Evolutionary conservation across 345 rosid genomes (phyloP).

Genomic region (Geranium brycei): DNA sequence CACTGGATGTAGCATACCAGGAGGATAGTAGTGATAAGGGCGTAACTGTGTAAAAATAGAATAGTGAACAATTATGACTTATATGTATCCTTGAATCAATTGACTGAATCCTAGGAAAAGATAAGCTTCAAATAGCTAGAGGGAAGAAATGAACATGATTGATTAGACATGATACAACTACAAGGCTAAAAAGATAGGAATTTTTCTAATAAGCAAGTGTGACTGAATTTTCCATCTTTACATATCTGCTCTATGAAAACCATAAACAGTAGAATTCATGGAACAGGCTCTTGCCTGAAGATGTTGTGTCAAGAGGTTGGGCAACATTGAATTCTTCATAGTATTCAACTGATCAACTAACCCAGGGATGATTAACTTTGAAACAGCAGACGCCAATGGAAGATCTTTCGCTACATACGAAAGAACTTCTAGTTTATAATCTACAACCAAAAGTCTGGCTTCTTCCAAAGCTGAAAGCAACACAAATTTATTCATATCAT

Average conservation of each 20-base stretch:
- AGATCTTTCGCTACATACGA: constrained; percentile 64
- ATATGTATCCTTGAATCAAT: neutral
- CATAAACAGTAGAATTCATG: neutral
- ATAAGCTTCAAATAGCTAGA: neutral
- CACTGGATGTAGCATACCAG: constrained; percentile 64
- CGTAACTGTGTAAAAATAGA: constrained; percentile 34
- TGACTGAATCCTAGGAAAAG: too few species aligned
- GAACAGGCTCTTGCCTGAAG: constrained; percentile 34
- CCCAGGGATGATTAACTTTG: constrained; percentile 61
- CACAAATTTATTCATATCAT: constrained; percentile 6
- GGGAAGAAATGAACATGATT: neutral
- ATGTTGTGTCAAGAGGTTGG: constrained; percentile 40
- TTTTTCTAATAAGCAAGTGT: neutral
- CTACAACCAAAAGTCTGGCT: constrained; percentile 48
- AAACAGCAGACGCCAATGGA: constrained; percentile 43
- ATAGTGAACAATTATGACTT: neutral
- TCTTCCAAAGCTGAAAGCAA: constrained; percentile 50
- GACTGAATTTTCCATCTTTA: neutral
- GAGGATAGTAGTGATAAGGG: constrained; percentile 59
- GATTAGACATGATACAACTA: neutral
- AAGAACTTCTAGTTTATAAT: constrained; percentile 63
- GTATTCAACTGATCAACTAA: constrained; percentile 62
- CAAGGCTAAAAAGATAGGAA: neutral
- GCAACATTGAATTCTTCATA: constrained; percentile 41
- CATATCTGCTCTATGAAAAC: neutral